These are phyloP conservation scores for Magnusiomyces ingens DNA, from an alignment of 1,139 yeast species.

Conservation along the genomic window DNA sequence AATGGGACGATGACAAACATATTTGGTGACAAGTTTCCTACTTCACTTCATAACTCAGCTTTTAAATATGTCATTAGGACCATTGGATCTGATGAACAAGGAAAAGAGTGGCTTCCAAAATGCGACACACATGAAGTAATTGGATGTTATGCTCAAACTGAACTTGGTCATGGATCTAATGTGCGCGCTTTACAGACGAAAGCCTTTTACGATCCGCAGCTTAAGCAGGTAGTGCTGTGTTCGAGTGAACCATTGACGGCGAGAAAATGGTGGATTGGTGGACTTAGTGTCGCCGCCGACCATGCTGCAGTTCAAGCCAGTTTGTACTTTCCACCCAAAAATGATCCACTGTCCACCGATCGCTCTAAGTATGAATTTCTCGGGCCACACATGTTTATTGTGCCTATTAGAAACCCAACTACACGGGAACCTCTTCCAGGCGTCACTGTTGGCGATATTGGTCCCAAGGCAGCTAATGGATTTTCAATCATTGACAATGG, in stretches of 20 bases:
- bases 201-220: conserved; percentile 55
- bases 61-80: conserved; percentile 3
- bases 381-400: conserved; percentile 75
- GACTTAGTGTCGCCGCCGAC: conserved; percentile 76
- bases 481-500: conserved; percentile 49
- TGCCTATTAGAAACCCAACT: conserved; percentile 61
- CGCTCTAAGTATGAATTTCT: conserved; percentile 38
- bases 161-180: conserved; percentile 74
- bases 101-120: not conserved
- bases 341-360: not conserved
- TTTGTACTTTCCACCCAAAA: conserved; percentile 45
- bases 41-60: conserved; percentile 1
- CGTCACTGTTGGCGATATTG: conserved; percentile 69
- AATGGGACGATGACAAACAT: not conserved
- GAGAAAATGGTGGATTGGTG: conserved; percentile 86
- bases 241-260: conserved; percentile 24
- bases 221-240: conserved; percentile 41
- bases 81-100: conserved; percentile 5
- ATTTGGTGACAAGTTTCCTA: conserved; percentile 2
- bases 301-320: conserved; percentile 65
- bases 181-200: conserved; percentile 74
- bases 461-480: conserved; percentile 63
- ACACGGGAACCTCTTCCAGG: conserved; percentile 60
- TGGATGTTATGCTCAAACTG: conserved; percentile 82
- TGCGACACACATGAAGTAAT: not conserved